Conservation (phyloP, 164 flowering plant genomes). For the Cinnamomum chago region DNA sequence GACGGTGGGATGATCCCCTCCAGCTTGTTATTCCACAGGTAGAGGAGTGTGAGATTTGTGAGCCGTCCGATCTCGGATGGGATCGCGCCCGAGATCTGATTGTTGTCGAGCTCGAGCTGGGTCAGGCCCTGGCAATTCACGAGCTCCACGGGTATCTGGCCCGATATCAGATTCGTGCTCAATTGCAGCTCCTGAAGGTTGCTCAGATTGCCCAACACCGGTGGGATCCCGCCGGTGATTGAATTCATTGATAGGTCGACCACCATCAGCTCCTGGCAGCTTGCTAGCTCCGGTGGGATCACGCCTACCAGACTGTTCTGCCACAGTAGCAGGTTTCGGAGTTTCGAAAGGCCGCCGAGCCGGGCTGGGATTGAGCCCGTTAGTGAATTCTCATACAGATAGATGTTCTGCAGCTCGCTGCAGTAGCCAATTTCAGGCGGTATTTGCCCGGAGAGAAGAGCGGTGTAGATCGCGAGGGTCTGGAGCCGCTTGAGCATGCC, state of each 20-base stretch:
- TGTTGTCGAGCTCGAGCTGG: slow-evolving; percentile 88
- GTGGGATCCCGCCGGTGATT: slow-evolving; percentile 67
- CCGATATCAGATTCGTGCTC: slow-evolving; percentile 73
- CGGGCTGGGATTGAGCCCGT: slow-evolving; percentile 65
- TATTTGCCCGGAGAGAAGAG: slow-evolving; percentile 71
- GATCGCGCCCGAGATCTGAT: slow-evolving; percentile 67
- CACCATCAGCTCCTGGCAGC: slow-evolving; percentile 52
- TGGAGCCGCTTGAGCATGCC: slow-evolving; percentile 65
- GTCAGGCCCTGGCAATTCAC: slow-evolving; percentile 55
- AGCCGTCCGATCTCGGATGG: slow-evolving; percentile 58
- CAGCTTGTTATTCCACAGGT: slow-evolving; percentile 81
- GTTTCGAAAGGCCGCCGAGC: slow-evolving; percentile 61
- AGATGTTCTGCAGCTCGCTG: slow-evolving; percentile 65
- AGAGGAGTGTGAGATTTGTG: slow-evolving; percentile 63
- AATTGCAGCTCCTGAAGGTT: slow-evolving; percentile 72
- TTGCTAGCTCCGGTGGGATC: slow-evolving; percentile 72
- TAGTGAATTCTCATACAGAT: slow-evolving; percentile 80
- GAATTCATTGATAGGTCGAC: slow-evolving; percentile 78
- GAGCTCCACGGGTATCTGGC: slow-evolving; percentile 63
- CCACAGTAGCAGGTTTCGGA: slow-evolving; percentile 72
- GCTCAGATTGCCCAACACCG: slow-evolving; percentile 50
- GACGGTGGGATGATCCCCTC: slow-evolving; percentile 70
- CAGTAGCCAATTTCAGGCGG: slow-evolving; percentile 90
- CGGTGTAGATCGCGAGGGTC: slow-evolving; percentile 74
- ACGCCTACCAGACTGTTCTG: slow-evolving; percentile 83